Evolutionary conservation across 202 grass and related monocot genomes (phyloP).

Genomic region (Eragrostis tef): DNA sequence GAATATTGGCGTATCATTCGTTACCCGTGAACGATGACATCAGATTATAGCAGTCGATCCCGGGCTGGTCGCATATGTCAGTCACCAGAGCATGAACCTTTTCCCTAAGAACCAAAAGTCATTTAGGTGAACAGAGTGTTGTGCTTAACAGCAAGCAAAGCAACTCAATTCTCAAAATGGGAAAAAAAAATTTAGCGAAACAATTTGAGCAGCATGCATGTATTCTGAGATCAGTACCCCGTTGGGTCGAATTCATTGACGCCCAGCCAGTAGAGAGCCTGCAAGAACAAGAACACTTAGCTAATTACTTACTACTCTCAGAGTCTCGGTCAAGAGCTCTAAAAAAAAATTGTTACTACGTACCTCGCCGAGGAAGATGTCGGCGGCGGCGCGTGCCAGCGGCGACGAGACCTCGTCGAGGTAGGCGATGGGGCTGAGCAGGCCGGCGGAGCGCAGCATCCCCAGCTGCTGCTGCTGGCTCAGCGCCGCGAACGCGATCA

Average conservation of each 20-base stretch:
- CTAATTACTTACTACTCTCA: too few species aligned
- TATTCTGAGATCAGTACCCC: slow-evolving; percentile 2
- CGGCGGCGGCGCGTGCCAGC: slow-evolving; percentile 39
- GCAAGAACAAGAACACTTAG: background rate
- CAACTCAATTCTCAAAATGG: too few species aligned
- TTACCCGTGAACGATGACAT: slow-evolving; percentile 59
- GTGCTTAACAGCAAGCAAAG: too few species aligned
- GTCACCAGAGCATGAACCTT: slow-evolving; percentile 45
- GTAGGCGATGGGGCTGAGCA: slow-evolving; percentile 62
- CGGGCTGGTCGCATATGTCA: slow-evolving; percentile 51
- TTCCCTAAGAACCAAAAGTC: slow-evolving; percentile 34
- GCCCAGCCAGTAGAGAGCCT: slow-evolving; percentile 54
- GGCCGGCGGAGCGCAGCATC: slow-evolving; percentile 54
- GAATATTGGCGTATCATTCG: background rate
- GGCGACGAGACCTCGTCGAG: slow-evolving; percentile 49
- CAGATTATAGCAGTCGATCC: slow-evolving; percentile 62
- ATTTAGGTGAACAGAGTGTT: too few species aligned
- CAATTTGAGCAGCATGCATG: too few species aligned
- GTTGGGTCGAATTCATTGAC: slow-evolving; percentile 52
- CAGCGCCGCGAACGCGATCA: slow-evolving; percentile 58
- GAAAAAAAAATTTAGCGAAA: too few species aligned
- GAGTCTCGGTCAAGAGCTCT: too few species aligned
- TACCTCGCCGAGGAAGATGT: slow-evolving; percentile 54
- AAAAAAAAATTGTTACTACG: too few species aligned
- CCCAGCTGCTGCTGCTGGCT: slow-evolving; percentile 42